Conservation (phyloP, 2,329 filamentous ascomycete species). For the Coniochaeta pulveracea region DNA sequence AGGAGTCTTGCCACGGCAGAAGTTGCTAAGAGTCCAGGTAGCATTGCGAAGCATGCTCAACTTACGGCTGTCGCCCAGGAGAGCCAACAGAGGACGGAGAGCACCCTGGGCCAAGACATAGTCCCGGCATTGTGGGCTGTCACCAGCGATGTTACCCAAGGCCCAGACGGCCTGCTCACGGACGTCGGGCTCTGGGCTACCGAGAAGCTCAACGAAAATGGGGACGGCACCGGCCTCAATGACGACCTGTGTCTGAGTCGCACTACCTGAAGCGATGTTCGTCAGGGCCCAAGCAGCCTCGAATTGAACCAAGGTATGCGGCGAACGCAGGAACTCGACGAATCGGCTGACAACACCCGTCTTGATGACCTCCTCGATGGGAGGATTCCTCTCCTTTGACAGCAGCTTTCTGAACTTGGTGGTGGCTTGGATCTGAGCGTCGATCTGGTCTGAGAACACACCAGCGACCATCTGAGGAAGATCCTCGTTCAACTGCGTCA, state of each 20-base stretch:
- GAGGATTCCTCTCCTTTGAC: conserved; percentile 97
- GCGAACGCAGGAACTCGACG: conserved; percentile 94
- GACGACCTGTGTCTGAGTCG: conserved; percentile 94
- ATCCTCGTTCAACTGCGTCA: conserved; percentile 78
- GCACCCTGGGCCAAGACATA: conserved; percentile 89
- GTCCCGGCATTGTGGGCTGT: conserved; percentile 94
- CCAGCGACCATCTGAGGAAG: conserved; percentile 96
- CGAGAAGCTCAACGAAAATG: conserved; percentile 94
- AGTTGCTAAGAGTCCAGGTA: conserved; percentile 98
- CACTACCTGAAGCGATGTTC: conserved; percentile 97
- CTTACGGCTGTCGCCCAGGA: conserved; percentile 95
- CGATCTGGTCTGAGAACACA: conserved; percentile 98
- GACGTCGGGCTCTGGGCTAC: conserved; percentile 93
- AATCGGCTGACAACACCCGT: conserved; percentile 96
- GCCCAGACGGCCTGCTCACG: conserved; percentile 98
- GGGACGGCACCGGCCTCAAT: conserved; percentile 97
- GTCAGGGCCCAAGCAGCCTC: conserved; percentile 98
- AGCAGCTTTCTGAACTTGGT: conserved; percentile 98
- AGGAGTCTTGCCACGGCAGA: conserved; percentile 98
- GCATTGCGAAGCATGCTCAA: conserved; percentile 98
- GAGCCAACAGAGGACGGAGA: conserved; percentile 75
- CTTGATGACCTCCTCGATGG: conserved; percentile 98
- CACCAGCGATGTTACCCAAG: conserved; percentile 94
- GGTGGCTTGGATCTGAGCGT: conserved; percentile 91
- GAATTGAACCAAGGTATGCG: conserved; percentile 96